phyloP scores from a whole-genome alignment of 345 rosid genomes.

The Eucalyptus cloeziana region DNA sequence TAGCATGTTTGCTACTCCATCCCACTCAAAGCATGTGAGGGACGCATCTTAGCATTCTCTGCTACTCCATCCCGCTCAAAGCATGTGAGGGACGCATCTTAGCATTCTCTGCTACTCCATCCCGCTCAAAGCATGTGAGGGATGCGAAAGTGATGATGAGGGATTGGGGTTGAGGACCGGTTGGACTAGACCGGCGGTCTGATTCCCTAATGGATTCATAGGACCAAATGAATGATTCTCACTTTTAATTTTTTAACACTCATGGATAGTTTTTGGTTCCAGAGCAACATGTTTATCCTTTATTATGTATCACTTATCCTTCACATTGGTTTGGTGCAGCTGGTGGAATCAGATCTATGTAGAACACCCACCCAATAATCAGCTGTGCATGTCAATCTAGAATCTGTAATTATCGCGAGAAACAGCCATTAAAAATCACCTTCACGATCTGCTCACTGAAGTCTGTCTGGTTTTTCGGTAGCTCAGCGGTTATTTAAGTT shows the following conservation, averaged over 20 bases:
- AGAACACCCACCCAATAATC: background rate
- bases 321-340: background rate
- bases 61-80: background rate
- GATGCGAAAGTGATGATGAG: background rate
- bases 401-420: background rate
- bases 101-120: background rate
- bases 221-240: too few species aligned
- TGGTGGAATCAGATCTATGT: background rate
- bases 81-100: background rate
- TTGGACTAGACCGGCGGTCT: too few species aligned
- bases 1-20: background rate
- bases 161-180: background rate
- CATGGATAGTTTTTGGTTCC: too few species aligned
- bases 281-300: too few species aligned
- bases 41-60: background rate
- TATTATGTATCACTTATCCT: background rate
- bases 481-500: background rate
- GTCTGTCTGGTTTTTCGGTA: background rate
- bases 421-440: background rate
- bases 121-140: background rate
- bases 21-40: background rate
- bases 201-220: fast-evolving
- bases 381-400: background rate
- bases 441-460: background rate
- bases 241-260: too few species aligned